Conservation (phyloP, 768 basidiomycete species). For the Pleurotus sapidus region DNA sequence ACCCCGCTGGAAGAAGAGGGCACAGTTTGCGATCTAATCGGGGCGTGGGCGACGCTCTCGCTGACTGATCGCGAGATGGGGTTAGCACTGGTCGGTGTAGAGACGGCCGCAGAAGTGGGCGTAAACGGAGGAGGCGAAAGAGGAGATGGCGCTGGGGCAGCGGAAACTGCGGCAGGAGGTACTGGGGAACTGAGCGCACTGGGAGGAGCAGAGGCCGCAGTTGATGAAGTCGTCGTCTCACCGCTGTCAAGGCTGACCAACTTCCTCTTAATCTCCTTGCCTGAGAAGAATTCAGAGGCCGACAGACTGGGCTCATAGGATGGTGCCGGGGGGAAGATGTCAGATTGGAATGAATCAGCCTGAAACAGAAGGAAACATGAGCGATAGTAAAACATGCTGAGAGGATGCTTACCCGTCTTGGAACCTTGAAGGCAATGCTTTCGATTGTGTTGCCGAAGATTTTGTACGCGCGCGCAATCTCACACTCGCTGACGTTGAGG, state of each 20-base stretch:
- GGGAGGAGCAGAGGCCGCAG: constrained; percentile 20
- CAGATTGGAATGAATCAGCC: constrained; percentile 95
- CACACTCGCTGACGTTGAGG: constrained; percentile 86
- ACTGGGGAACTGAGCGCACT: constrained; percentile 11
- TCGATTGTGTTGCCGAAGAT: constrained; percentile 72
- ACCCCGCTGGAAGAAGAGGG: background rate
- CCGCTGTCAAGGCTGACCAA: constrained; percentile 80
- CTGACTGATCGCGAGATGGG: background rate
- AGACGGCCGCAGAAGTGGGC: constrained; percentile 12
- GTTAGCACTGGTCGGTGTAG: constrained; percentile 1
- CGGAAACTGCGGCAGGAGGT: constrained; percentile 10
- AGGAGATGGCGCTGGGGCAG: constrained; percentile 13
- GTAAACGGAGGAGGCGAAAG: constrained; percentile 17
- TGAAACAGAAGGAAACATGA: constrained; percentile 21
- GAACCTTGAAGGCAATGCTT: constrained; percentile 93
- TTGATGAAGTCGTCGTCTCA: constrained; percentile 23
- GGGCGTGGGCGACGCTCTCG: background rate
- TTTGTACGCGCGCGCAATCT: constrained; percentile 95
- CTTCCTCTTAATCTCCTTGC: constrained; percentile 77
- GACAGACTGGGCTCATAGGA: constrained; percentile 77
- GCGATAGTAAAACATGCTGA: too few relatives aligned
- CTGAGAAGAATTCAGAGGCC: constrained; percentile 84
- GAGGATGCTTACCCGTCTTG: constrained; percentile 65
- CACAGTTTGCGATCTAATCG: background rate
- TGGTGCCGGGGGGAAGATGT: constrained; percentile 92